Base-by-base conservation (phyloP, 495 filamentous ascomycete genomes). In the Annulohypoxylon stygium region DNA sequence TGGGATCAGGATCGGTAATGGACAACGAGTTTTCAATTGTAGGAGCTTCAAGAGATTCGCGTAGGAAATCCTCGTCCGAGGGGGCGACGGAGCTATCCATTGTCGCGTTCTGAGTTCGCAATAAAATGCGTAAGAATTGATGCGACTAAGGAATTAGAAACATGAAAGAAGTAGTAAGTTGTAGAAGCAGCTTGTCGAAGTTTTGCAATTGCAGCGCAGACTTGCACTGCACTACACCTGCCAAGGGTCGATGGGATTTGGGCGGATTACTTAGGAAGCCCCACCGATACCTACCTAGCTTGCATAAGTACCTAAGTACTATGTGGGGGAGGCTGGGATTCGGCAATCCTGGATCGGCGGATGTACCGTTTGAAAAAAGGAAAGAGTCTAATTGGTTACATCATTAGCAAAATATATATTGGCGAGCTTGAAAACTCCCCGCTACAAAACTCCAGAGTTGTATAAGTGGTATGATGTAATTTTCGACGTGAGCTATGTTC, bases 261-360 rank as follows among this genome's bases (percentile, higher is more conserved):
- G 16, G 43, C 18, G 36, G 33, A 26, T 51, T 5, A 33, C 8
- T 30, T n/a, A 4, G 39, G 12, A n/a, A 3, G 66, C 67, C 70
- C 70, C 70, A 73, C 70, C 54, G 20, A 33, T 59, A 62, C 12
- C 34, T 23, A 30, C 3, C 3, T 30, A 30, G 30, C 30, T 30
- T 30, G 30, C 30, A 30, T 30, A 30, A 30, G 30, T 30, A 30
- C 30, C 5, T 3, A 30, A 30, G 30, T 30, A 64, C 33, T 25
- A 58, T 70, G 61, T 59, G 68, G 61, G 68, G 61, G 36, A 53
- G 41, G 47, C 58, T 69, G 55, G 51, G 68, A 61, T 71, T 65
- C 51, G 59, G 7, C 67, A 69, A 63, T 64, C 39, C 43, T 11
- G 18, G 62, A 67, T 37, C 64, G 14, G 23, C 16, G 5, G 25